Evolutionary conservation across 306 rosid species (phyloP).

Genomic region (Datisca glomerata): DNA sequence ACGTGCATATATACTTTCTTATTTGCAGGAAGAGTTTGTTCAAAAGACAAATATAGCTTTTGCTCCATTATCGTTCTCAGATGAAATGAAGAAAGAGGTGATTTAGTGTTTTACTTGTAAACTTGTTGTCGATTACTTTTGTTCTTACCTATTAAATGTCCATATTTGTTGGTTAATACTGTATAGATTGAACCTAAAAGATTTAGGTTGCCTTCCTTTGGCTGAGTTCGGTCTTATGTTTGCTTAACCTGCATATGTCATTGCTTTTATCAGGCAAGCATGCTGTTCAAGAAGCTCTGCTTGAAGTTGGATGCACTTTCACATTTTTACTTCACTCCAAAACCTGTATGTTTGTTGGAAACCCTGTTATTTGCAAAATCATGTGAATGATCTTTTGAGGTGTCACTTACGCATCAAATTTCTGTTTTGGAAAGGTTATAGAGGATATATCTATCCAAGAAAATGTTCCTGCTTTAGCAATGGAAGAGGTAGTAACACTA

Average conservation of each 20-base stretch:
- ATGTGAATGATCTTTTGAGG: neutral
- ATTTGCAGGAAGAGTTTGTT: conserved; percentile 73
- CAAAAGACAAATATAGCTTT: conserved; percentile 45
- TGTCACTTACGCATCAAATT: conserved; percentile 10
- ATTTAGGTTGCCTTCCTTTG: too few relatives aligned
- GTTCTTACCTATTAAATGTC: too few relatives aligned
- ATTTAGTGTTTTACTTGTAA: conserved; percentile 5
- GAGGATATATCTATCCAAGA: conserved; percentile 76
- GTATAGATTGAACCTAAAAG: too few relatives aligned
- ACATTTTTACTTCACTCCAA: conserved; percentile 86
- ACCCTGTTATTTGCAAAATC: neutral
- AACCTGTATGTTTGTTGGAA: conserved; percentile 53
- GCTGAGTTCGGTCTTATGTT: neutral
- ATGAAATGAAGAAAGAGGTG: conserved; percentile 76
- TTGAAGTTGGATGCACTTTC: conserved; percentile 89
- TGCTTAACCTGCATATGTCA: conserved; percentile 12
- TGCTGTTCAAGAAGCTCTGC: conserved; percentile 62
- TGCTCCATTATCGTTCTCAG: conserved; percentile 55
- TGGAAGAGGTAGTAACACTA: conserved; percentile 78
- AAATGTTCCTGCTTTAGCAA: conserved; percentile 90
- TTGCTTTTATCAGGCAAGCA: conserved; percentile 53
- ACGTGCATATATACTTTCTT: too few relatives aligned
- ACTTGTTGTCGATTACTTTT: neutral
- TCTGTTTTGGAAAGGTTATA: conserved; percentile 45
- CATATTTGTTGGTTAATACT: too few relatives aligned